Conservation (phyloP, 139 green algal genomes). For the Chlamydomonas sphaeroides region DNA sequence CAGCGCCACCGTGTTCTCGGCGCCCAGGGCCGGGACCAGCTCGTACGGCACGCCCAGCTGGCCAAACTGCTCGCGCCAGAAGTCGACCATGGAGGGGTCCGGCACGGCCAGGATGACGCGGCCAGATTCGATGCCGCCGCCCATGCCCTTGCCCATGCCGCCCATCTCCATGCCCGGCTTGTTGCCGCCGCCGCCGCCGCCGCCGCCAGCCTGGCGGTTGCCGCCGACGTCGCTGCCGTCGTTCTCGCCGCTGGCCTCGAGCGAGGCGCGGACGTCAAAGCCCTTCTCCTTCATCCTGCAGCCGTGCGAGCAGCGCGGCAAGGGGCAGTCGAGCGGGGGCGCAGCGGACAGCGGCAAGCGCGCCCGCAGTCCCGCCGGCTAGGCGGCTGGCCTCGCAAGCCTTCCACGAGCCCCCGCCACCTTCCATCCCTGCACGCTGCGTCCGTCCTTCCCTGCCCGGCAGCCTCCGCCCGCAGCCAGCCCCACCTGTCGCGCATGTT, state of each 20-base stretch:
- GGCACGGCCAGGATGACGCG: slow-evolving; percentile 55
- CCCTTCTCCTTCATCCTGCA: slow-evolving; percentile 24
- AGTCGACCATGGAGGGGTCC: slow-evolving; percentile 55
- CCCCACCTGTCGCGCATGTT: slow-evolving; percentile 44
- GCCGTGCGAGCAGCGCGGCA: too few relatives aligned
- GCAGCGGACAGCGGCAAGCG: too few relatives aligned
- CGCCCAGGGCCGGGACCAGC: slow-evolving; percentile 44
- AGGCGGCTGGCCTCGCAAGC: too few relatives aligned
- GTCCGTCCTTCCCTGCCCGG: too few relatives aligned
- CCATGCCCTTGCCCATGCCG: background rate
- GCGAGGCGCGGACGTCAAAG: slow-evolving; percentile 51
- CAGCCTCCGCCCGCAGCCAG: too few relatives aligned
- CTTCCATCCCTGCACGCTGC: background rate
- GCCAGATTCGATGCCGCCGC: slow-evolving; percentile 17
- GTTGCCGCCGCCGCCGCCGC: too few relatives aligned
- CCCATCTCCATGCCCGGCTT: slow-evolving; percentile 3
- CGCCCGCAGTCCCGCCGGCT: too few relatives aligned
- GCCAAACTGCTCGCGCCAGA: slow-evolving; percentile 55
- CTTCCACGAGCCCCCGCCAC: too few relatives aligned
- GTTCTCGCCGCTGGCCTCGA: too few relatives aligned
- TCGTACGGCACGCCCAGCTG: slow-evolving; percentile 50
- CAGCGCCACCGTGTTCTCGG: slow-evolving; percentile 43
- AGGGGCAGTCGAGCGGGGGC: too few relatives aligned
- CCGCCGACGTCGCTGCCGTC: background rate
- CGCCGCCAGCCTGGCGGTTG: background rate